Conservation (phyloP, 805 yeast species). For the Starmerella cellae region DNA sequence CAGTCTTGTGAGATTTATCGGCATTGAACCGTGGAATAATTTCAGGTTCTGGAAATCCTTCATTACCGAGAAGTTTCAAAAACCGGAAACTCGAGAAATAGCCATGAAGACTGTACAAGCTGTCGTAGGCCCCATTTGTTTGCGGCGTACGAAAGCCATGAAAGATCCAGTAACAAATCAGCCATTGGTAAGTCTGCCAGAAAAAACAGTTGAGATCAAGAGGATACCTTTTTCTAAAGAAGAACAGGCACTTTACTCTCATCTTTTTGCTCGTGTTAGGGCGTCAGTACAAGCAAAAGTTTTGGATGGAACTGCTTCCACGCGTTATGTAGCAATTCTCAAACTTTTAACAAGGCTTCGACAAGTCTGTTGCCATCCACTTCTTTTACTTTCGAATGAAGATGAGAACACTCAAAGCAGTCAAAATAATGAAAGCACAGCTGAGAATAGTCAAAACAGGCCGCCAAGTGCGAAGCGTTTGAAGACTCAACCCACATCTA, state of each 20-base stretch:
- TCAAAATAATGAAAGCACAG: background rate
- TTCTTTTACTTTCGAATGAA: constrained; percentile 32
- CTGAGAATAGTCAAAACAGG: background rate
- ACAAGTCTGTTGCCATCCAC: constrained; percentile 79
- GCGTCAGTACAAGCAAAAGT: constrained; percentile 26
- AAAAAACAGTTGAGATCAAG: constrained; percentile 58
- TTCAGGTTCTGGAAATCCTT: constrained; percentile 79
- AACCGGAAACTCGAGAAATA: constrained; percentile 43
- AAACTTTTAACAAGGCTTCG: constrained; percentile 73
- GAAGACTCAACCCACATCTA: background rate
- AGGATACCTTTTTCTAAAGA: constrained; percentile 50
- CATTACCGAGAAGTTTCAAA: constrained; percentile 71
- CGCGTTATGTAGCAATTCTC: constrained; percentile 62
- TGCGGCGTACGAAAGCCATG: constrained; percentile 80
- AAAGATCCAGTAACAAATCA: constrained; percentile 50
- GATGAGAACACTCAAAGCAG: background rate
- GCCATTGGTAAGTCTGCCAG: constrained; percentile 62
- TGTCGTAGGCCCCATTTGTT: constrained; percentile 64
- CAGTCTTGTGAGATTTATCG: constrained; percentile 58
- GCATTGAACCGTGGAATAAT: constrained; percentile 82
- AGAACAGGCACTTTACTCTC: constrained; percentile 54
- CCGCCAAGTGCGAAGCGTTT: background rate
- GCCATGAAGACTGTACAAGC: constrained; percentile 79
- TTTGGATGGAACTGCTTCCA: constrained; percentile 52
- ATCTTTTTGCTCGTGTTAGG: constrained; percentile 56